phyloP scores from a whole-genome alignment of 1,284 basidiomycete genomes.

The Sphaerobolus stellatus region DNA sequence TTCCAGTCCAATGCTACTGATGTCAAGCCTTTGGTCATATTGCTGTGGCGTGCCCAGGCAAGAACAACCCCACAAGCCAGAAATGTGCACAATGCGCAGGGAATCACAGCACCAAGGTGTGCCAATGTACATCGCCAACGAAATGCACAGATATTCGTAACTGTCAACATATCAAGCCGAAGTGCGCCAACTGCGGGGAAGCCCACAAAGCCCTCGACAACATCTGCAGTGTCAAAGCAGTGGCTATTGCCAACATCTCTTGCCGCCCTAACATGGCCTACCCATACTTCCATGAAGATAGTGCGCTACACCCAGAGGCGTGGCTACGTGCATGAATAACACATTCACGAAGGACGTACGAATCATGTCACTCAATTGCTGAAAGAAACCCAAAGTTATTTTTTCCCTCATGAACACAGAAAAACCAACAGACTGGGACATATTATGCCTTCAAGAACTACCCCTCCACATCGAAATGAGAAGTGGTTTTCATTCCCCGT shows the following conservation, averaged over 20 bases:
- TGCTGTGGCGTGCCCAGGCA: not conserved
- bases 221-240: not conserved
- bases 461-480: not conserved
- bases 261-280: not conserved
- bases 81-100: not conserved
- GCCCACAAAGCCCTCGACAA: not conserved
- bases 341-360: not conserved
- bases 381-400: slow-evolving; percentile 7
- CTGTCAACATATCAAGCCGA: not conserved
- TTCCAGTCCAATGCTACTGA: slow-evolving; percentile 1
- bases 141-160: not conserved
- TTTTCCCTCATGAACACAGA: slow-evolving; percentile 8
- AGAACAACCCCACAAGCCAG: not conserved
- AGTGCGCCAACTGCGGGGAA: not conserved
- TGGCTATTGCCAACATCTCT: not conserved
- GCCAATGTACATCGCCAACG: not conserved
- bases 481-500: not conserved
- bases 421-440: slow-evolving; percentile 1
- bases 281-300: not conserved
- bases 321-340: slow-evolving; percentile 3
- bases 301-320: not conserved
- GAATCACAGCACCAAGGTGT: not conserved
- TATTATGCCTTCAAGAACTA: slow-evolving; percentile 12
- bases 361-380: slow-evolving; percentile 13
- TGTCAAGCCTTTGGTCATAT: slow-evolving; percentile 4